Conservation (phyloP, 768 basidiomycete species). For the Suillus spraguei region DNA sequence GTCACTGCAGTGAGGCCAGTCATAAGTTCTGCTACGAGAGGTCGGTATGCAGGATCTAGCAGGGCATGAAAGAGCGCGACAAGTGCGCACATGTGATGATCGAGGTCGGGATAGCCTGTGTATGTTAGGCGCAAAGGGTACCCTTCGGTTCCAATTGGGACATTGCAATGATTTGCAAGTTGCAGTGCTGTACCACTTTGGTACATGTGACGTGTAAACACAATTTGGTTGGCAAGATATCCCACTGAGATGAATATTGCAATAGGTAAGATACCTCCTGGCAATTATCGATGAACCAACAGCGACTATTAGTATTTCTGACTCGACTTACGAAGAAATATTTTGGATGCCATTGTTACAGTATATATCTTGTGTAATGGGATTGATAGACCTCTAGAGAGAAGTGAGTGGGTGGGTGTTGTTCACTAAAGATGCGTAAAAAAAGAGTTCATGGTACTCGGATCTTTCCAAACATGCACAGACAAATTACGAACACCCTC, state of each 20-base stretch:
- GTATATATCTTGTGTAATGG: not conserved
- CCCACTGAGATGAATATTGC: constrained; percentile 23
- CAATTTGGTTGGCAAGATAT: constrained; percentile 15
- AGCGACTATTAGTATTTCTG: not conserved
- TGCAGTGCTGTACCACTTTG: constrained; percentile 16
- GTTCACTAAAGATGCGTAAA: too few relatives aligned
- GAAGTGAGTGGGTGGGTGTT: too few relatives aligned
- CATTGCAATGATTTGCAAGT: constrained; percentile 38
- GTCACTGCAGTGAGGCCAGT: constrained; percentile 20
- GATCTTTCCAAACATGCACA: too few relatives aligned
- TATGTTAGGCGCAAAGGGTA: constrained; percentile 42
- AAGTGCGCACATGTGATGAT: constrained; percentile 44
- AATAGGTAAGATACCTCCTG: constrained; percentile 23
- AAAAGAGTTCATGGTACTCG: too few relatives aligned
- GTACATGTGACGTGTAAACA: constrained; percentile 17
- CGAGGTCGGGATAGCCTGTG: constrained; percentile 39
- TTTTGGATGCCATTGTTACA: constrained; percentile 1
- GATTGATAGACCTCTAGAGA: too few relatives aligned
- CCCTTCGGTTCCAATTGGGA: constrained; percentile 7
- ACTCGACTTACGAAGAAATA: constrained; percentile 7
- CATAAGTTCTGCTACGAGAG: constrained; percentile 22
- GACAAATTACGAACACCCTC: too few relatives aligned
- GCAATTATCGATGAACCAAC: not conserved
- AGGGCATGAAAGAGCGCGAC: constrained; percentile 49
- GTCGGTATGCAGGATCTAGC: constrained; percentile 18